Evolutionary conservation across 441 rosid species (phyloP).

Genomic region (Breynia disticha): DNA sequence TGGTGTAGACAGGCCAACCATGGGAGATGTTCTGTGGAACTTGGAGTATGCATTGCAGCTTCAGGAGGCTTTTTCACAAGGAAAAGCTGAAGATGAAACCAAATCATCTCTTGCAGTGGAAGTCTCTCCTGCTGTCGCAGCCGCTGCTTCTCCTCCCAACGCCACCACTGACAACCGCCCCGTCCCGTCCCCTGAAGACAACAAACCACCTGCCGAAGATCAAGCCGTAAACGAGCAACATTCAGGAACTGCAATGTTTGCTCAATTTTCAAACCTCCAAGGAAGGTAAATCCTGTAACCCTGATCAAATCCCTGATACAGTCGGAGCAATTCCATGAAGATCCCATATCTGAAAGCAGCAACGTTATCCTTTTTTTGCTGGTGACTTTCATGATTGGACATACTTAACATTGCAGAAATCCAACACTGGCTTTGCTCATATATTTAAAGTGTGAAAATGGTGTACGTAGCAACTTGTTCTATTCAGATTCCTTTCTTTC

Average conservation of each 20-base stretch:
- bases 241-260: conserved; percentile 54
- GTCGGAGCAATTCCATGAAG: conserved; percentile 2
- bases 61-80: conserved; percentile 57
- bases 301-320: not conserved
- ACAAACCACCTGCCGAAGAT: conserved; percentile 29
- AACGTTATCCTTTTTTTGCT: conserved; percentile 2
- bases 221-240: conserved; percentile 33
- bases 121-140: conserved; percentile 15
- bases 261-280: conserved; percentile 41
- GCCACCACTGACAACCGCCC: conserved; percentile 23
- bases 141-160: conserved; percentile 14
- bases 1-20: conserved; percentile 68
- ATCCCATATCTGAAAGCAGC: not conserved
- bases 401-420: conserved; percentile 9
- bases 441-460: conserved; percentile 4
- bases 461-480: conserved; percentile 10
- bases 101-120: conserved; percentile 16
- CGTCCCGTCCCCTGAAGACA: conserved; percentile 28
- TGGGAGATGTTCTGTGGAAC: conserved; percentile 93
- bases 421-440: conserved; percentile 7
- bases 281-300: conserved; percentile 33
- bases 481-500: not conserved
- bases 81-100: conserved; percentile 47
- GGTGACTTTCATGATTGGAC: conserved; percentile 10
- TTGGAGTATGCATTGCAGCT: conserved; percentile 84